phyloP scores from a whole-genome alignment of 1,284 basidiomycete genomes.

The Xerocomus nothofagi region DNA sequence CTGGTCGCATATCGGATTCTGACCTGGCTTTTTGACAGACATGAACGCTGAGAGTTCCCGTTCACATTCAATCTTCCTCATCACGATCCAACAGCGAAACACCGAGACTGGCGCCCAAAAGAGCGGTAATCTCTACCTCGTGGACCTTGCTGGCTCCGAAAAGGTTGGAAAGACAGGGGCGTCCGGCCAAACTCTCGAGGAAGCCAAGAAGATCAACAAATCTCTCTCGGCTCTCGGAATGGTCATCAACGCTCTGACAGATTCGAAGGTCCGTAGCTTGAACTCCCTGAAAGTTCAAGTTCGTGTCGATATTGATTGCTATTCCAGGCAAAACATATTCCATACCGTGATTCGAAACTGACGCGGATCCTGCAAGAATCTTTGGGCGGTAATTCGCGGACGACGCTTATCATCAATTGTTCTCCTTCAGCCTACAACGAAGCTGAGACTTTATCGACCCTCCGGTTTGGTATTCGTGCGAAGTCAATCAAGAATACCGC shows the following conservation, averaged over 20 bases:
- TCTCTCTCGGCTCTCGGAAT: slow-evolving; percentile 96
- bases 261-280: slow-evolving; percentile 73
- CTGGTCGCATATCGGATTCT: background rate
- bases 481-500: slow-evolving; percentile 99
- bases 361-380: slow-evolving; percentile 99
- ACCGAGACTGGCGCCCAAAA: slow-evolving; percentile 95
- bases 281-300: background rate
- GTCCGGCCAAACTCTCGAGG: slow-evolving; percentile 97
- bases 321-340: slow-evolving; percentile 89
- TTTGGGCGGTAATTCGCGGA: slow-evolving; percentile 97
- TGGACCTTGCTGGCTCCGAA: slow-evolving; percentile 98
- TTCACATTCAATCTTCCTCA: slow-evolving; percentile 98
- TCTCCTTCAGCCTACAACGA: slow-evolving; percentile 98
- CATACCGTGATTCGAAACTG: slow-evolving; percentile 98
- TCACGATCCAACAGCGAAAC: slow-evolving; percentile 96
- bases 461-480: slow-evolving; percentile 98
- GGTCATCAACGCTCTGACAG: slow-evolving; percentile 99
- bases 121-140: slow-evolving; percentile 95
- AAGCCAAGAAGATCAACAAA: slow-evolving; percentile 99
- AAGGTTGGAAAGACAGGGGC: slow-evolving; percentile 99
- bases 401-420: slow-evolving; percentile 98
- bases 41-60: slow-evolving; percentile 99
- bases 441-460: slow-evolving; percentile 93
- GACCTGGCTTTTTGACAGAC: slow-evolving; percentile 53
- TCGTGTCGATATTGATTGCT: slow-evolving; percentile 1